phyloP scores from a whole-genome alignment of 768 basidiomycete species.

The Tricholoma flavovirens region DNA sequence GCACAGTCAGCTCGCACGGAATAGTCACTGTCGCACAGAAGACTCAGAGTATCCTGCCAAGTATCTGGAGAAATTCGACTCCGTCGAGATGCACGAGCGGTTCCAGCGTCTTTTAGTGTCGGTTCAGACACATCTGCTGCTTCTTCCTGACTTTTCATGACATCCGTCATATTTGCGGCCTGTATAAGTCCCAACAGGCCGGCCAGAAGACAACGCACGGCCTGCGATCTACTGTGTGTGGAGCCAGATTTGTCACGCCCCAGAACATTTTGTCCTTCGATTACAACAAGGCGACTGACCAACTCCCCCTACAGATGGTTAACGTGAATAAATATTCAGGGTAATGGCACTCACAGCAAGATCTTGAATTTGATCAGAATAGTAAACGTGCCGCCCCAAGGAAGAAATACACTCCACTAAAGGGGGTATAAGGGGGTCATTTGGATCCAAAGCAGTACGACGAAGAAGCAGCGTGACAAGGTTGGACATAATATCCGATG shows the following conservation, averaged over 20 bases:
- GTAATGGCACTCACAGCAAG: slow-evolving; percentile 46
- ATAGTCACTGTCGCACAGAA: slow-evolving; percentile 76
- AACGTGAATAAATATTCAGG: neutral
- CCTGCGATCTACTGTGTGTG: slow-evolving; percentile 46
- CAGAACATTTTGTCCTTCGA: slow-evolving; percentile 60
- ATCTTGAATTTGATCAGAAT: slow-evolving; percentile 94
- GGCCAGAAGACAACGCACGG: slow-evolving; percentile 64
- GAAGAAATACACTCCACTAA: slow-evolving; percentile 77
- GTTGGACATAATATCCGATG: slow-evolving; percentile 81
- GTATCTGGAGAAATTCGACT: slow-evolving; percentile 72
- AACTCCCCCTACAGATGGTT: slow-evolving; percentile 52
- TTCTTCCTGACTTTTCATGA: slow-evolving; percentile 12
- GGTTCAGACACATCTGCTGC: slow-evolving; percentile 4
- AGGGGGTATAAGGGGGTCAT: slow-evolving; percentile 59
- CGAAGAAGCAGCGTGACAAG: slow-evolving; percentile 71
- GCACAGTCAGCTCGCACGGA: slow-evolving; percentile 78
- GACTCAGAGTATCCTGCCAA: slow-evolving; percentile 86
- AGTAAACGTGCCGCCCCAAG: slow-evolving; percentile 88
- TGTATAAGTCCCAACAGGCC: slow-evolving; percentile 66
- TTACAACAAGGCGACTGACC: slow-evolving; percentile 61
- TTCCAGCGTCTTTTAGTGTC: slow-evolving; percentile 21
- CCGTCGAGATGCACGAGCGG: slow-evolving; percentile 45
- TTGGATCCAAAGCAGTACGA: slow-evolving; percentile 51
- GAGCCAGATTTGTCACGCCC: slow-evolving; percentile 28
- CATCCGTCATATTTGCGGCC: slow-evolving; percentile 49